Evolutionary conservation across 2,329 filamentous ascomycete genomes (phyloP).

Genomic region (Colletotrichum sp.): DNA sequence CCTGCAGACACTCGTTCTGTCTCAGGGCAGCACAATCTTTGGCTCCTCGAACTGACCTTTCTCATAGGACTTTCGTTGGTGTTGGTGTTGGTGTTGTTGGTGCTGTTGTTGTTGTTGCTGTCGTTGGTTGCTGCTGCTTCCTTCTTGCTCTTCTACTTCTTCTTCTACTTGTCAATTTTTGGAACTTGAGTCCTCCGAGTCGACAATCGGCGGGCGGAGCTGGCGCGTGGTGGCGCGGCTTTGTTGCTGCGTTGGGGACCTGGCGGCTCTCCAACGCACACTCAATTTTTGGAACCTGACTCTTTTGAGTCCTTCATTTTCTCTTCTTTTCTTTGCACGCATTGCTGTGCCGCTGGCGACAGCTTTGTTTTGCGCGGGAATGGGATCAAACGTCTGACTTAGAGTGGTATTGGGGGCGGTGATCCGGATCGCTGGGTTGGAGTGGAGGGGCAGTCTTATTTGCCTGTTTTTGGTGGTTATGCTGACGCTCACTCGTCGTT

Average conservation of each 20-base stretch:
- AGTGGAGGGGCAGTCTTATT: background rate
- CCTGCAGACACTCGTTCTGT: background rate
- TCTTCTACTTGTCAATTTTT: background rate
- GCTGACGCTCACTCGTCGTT: background rate
- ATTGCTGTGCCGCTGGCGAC: background rate
- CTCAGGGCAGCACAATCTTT: background rate
- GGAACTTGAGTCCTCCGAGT: background rate
- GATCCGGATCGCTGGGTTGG: background rate
- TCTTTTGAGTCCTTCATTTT: background rate
- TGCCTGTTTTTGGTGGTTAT: background rate
- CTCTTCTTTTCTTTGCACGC: background rate
- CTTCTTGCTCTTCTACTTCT: no score
- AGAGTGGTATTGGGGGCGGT: background rate
- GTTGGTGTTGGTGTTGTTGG: no score
- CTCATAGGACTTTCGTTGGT: background rate
- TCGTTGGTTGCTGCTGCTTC: no score
- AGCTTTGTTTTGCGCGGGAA: accelerated
- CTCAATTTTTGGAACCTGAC: background rate
- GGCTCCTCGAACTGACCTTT: background rate
- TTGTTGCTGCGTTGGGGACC: background rate
- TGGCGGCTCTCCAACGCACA: background rate
- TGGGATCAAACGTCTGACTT: background rate
- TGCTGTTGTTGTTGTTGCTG: no score
- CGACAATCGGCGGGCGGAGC: background rate
- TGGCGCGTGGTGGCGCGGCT: background rate